Evolutionary conservation across 495 filamentous ascomycete genomes (phyloP), one percentile per base, ranked within the genome.

Genomic region (Annulohypoxylon nitens): DNA sequence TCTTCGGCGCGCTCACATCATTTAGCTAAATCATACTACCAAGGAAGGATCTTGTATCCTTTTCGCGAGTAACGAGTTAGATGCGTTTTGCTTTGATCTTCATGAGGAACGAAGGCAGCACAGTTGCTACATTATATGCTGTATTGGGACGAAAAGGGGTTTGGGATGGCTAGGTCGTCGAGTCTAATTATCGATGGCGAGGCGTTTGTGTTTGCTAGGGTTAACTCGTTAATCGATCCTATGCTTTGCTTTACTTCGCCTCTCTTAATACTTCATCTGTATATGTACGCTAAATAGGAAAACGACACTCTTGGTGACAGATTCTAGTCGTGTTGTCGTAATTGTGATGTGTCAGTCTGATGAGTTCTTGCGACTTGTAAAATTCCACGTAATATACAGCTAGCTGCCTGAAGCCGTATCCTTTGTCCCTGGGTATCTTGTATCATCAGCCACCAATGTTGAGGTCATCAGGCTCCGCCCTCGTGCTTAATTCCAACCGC

Each of bases 281-380:
- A 69, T 57, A 63, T 70, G 59, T 70, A 51, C 41, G 47, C 39
- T 30, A 58, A 25, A 39, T 58, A 64, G 59, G 59, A 62, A 36
- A 48, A 25, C 12, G 26, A 25, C 14, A 43, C 36, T 64, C 45
- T 48, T 50, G 14, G 37, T n/a, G 51, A 58, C 30, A 30, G 25
- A 53, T 14, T 39, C 14, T 18, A 3, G 7, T n/a, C 18, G 6
- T 37, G 45, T 51, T 8, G n/a, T 33, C 0, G 26, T 48, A n/a
- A 10, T 57, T 36, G 53, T 64, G 62, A 65, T n/a, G 43, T 65
- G 50, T 53, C 30, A 20, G 3, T 2, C 11, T 9, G 12, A 23
- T 37, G 10, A 26, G 3, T 45, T 1, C 18, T 4, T 30, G 43
- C 18, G 43, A 47, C 43, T 47, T 20, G 39, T 43, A 12, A 14